These are phyloP conservation scores for Dictyostelium firmibasis DNA, from an alignment of 78 protist species.

Conservation along the genomic window DNA sequence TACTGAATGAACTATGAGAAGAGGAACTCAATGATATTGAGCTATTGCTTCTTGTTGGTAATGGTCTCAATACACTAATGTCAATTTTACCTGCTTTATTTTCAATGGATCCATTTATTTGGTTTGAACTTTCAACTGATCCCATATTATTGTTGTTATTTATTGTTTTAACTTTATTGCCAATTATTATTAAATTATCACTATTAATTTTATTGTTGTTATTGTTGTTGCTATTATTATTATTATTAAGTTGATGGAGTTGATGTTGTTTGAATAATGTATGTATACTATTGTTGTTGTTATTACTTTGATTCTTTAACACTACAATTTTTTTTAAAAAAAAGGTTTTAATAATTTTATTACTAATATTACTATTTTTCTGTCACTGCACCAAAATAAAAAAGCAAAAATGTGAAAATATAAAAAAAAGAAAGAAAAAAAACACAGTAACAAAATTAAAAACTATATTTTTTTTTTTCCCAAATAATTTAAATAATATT, in stretches of 20 bases:
- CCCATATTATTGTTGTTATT: conserved; percentile 2
- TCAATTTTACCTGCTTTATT: not conserved
- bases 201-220: not conserved
- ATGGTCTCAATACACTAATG: conserved; percentile 2
- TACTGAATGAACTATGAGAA: conserved; percentile 8
- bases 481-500: too few species aligned
- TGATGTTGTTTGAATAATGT: not conserved
- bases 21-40: conserved; percentile 18
- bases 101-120: not conserved
- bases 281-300: not conserved
- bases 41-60: conserved; percentile 34
- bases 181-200: not conserved
- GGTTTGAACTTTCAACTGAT: conserved; percentile 17
- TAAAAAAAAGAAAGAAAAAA: not conserved
- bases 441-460: too few species aligned
- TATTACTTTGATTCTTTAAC: not conserved
- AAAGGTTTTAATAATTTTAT: not conserved
- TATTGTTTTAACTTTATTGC: not conserved
- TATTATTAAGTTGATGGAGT: not conserved
- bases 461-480: not conserved
- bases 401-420: not conserved
- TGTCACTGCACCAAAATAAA: not conserved
- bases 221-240: not conserved
- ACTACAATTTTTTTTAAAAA: not conserved
- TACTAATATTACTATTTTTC: not conserved